Conservation (phyloP, 1,284 basidiomycete species). For the Malassezia caprae region DNA sequence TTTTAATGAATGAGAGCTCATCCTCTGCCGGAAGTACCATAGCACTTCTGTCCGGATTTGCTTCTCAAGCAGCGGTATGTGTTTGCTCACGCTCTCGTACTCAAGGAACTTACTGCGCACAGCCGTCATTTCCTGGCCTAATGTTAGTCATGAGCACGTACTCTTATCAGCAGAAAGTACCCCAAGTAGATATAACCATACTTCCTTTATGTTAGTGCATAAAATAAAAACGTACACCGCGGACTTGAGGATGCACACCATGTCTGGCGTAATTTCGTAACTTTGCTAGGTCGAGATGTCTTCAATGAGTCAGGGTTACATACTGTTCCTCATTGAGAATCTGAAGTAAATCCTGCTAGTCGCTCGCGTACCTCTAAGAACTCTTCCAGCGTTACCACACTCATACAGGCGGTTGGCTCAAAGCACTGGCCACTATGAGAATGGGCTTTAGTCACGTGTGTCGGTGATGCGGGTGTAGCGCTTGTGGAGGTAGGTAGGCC, state of each 20-base stretch:
- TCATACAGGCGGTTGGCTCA: conserved; percentile 15
- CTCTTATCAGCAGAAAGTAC: conserved; percentile 44
- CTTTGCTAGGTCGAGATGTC: conserved; percentile 38
- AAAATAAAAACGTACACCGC: conserved; percentile 19
- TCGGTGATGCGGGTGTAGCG: background rate
- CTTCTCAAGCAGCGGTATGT: conserved; percentile 35
- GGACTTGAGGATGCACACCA: conserved; percentile 37
- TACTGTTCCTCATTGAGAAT: conserved; percentile 40
- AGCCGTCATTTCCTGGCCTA: conserved; percentile 42
- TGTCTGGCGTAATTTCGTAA: conserved; percentile 41
- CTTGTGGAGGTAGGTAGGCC: background rate
- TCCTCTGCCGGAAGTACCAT: conserved; percentile 38
- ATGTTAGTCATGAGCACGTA: background rate
- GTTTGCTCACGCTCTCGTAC: conserved; percentile 42
- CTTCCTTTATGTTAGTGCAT: conserved; percentile 21
- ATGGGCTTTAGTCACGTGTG: background rate
- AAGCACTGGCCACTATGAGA: background rate
- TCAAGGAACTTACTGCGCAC: conserved; percentile 42
- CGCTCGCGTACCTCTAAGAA: conserved; percentile 25
- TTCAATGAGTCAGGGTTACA: conserved; percentile 7
- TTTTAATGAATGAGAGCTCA: conserved; percentile 8
- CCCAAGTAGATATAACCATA: conserved; percentile 46
- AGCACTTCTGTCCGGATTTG: conserved; percentile 36
- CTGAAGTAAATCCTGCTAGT: background rate
- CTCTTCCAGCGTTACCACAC: conserved; percentile 36